Base-by-base conservation (phyloP, 2,329 filamentous ascomycete genomes). In the Neopestalotiopsis rosae region DNA sequence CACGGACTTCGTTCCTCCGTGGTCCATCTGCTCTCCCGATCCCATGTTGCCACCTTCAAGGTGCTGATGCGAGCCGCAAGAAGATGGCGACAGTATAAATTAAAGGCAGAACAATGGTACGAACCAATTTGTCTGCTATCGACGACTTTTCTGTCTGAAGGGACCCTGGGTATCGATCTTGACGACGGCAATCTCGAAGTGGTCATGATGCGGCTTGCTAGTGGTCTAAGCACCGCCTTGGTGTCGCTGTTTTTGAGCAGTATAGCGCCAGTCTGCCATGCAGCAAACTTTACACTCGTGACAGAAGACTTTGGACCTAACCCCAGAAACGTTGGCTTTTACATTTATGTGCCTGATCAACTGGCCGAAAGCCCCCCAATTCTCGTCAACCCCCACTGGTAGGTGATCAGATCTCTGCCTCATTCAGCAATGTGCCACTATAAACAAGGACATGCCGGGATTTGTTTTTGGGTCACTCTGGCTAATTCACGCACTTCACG, bases 331-430 rank as follows among this genome's bases (percentile, higher is more conserved):
- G 85, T 85, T 4, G 79, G 78, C 17, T 88, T 89, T 77, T 87
- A 85, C 79, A 85, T 89, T 68, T 84, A 84, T 74, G 81, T 85
- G 5, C 83, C 84, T 1, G 81, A 83, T 72, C 70, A 72, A 17
- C 75, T 85, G 1, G 79, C 81, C 2, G 65, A 80, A 1, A 82
- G 76, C 5, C 87, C 88, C 0, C 83, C 85, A 2, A 80, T 90
- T 63, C 79, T 89, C 13, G 85, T 89, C 42, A 88, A 85, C 69
- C 83, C 85, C 45, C 85, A 89, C 79, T 89, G 85, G 82, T 90
- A 49, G 12, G 42, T 14, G 7, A 13, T 13, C 12, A 17, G 12
- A 45, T 17, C 40, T 5, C n/a, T 49, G 14, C 42, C n/a, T n/a
- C n/a, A 49, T 49, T 14, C n/a, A 13, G 42, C 24, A 28, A 28